Base-by-base conservation (phyloP, 345 rosid genomes). In the Salix dunnii region DNA sequence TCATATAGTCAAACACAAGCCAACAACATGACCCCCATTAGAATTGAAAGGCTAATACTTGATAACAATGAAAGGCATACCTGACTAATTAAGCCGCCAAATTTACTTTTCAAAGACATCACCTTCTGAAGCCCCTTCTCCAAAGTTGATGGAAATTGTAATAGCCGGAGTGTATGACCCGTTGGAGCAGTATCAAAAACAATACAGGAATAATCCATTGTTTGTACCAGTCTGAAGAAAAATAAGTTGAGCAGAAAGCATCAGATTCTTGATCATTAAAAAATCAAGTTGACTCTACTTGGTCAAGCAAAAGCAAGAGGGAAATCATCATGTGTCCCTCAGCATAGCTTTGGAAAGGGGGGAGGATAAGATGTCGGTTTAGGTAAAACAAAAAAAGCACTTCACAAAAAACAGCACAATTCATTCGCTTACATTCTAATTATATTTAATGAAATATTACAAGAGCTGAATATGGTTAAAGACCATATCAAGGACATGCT, bases 151-250 rank as follows among this genome's bases (percentile, higher is more conserved):
- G 99, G 99, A 74, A 96, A 94, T 83, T 96, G 99, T 79, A 96
- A 83, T 36, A 96, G 88, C 63, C 97, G 91, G 70, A 96, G 97
- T 28, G 99, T 96, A 79, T 94, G 98, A 68, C 98, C 99, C 25
- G 99, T 96, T 75, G 99, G 99, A 82, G 99, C 98, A 21, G 99
- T 96, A 84, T 96, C 98, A 77, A 94, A 96, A 43, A 94, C 96
- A 72, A 96, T 92, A 78, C 89, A 90, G 27, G 97, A 93, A 85
- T 96, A 96, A 79, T 94, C 98, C 99, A 96, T 92, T 6, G 97
- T 96, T 75, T 96, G 98, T 83, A 94, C 97, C 96, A 96, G 86
- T 85, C 98, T 94, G 84, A 60, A 77, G 67, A 48, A 76, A 80
- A 51, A 58, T 28, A 69, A 69, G 25, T 36, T 55, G 40, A 42